These are phyloP conservation scores for Aphanomyces invadans DNA, from an alignment of 352 stramenopile genomes.

Conservation along the genomic window DNA sequence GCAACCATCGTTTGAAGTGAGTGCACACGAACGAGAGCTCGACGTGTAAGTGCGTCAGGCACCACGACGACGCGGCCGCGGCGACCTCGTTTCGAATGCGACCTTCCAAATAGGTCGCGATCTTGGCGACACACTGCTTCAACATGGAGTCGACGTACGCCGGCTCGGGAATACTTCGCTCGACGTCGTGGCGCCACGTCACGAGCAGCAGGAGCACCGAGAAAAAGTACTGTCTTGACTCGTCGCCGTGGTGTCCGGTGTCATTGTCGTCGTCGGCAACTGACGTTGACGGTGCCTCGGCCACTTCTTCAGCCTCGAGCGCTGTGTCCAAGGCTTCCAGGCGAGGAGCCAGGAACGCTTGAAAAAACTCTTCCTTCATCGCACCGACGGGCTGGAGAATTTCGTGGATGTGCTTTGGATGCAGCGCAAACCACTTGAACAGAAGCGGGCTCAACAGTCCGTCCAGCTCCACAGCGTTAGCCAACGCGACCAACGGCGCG, in stretches of 20 bases:
- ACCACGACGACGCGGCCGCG: constrained; percentile 36
- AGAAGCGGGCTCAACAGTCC: not conserved
- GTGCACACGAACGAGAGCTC: constrained; percentile 62
- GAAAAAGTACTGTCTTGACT: constrained; percentile 73
- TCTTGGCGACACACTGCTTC: not conserved
- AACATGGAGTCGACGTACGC: constrained; percentile 3
- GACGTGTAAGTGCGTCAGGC: constrained; percentile 56
- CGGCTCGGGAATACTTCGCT: constrained; percentile 44
- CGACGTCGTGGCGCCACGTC: constrained; percentile 57
- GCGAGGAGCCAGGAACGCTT: not conserved
- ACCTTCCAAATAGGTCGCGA: constrained; percentile 2
- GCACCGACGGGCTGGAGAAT: not conserved
- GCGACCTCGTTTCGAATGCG: constrained; percentile 30
- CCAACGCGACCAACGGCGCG: not conserved
- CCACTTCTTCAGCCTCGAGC: constrained; percentile 2
- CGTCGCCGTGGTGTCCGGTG: constrained; percentile 12
- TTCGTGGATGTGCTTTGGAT: not conserved
- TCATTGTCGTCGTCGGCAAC: not conserved
- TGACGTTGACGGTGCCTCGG: not conserved
- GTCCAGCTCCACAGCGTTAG: not conserved
- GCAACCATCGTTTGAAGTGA: constrained; percentile 1
- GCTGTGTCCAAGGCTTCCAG: not conserved
- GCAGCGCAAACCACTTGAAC: not conserved
- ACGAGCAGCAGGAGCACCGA: constrained; percentile 72
- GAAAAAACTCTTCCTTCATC: not conserved